Base-by-base conservation (phyloP, 2,329 filamentous ascomycete species). In the Colletotrichum salicis region DNA sequence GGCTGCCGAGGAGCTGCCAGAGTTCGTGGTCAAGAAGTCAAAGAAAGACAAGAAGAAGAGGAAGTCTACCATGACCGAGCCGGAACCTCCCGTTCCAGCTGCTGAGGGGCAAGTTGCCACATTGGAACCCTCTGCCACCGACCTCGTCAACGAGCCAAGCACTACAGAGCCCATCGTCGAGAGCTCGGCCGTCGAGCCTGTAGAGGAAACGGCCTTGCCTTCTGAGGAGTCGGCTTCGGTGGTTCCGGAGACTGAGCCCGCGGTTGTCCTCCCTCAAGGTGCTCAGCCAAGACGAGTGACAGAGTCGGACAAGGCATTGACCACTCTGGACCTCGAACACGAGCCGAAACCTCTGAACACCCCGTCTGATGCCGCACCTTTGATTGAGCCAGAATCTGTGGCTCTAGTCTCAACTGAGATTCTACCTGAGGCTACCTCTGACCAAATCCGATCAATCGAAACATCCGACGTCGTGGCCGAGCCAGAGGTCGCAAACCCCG, bases 1-100 rank as follows among this genome's bases (percentile, higher is more conserved):
- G 13, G 7, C 24, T 11, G 19, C 27, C 10, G 64, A 67, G 22
- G 63, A 67, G 24, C 57, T 51, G n/a, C 29, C 60, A 56, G 52
- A 56, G 27, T 62, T 56, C 10, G 35, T 48, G 8, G 74, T 74
- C 54, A 78, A 77, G 70, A 73, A 72, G 68, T 76, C 78, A 64
- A 76, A 79, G 70, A 79, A 78, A 71, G 78, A 80, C 74, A 79
- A 81, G 71, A 78, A 78, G 72, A 78, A 81, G 65, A 75, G 71
- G 62, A 70, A 64, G 15, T 65, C 72, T 31, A 37, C 15, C 19
- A 13, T 56, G 19, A 19, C n/a, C 73, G 67, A 73, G 61, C 58
- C n/a, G 15, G 66, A 64, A 24, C 4, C 6, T 11, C 54, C 48
- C 22, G 3, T 33, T 24, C n/a, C 41, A 15, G 24, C 10, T 41